phyloP scores from a whole-genome alignment of 345 rosid genomes.

The Citrus sinensis region DVS_A1.0 CM039166.1:23612501-23613000 shows the following conservation, averaged over 20 bases:
- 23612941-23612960: not conserved
- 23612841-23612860: not conserved
- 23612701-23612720: not conserved
- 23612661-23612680: not conserved
- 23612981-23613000: not conserved
- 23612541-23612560: not conserved
- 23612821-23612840: too few species aligned
- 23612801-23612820: too few species aligned
- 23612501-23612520: conserved; percentile 40
- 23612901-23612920: not conserved
- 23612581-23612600: not conserved
- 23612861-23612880: not conserved
- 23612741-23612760: not conserved
- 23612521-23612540: not conserved
- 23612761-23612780: not conserved
- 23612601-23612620: not conserved
- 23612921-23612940: not conserved
- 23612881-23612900: not conserved
- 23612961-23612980: not conserved
- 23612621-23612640: too few species aligned
- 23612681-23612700: not conserved
- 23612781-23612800: not conserved
- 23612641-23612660: not conserved
- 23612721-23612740: not conserved
- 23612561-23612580: not conserved